Base-by-base conservation (phyloP, 2,329 filamentous ascomycete genomes). In the Fusarium compactum region DNA sequence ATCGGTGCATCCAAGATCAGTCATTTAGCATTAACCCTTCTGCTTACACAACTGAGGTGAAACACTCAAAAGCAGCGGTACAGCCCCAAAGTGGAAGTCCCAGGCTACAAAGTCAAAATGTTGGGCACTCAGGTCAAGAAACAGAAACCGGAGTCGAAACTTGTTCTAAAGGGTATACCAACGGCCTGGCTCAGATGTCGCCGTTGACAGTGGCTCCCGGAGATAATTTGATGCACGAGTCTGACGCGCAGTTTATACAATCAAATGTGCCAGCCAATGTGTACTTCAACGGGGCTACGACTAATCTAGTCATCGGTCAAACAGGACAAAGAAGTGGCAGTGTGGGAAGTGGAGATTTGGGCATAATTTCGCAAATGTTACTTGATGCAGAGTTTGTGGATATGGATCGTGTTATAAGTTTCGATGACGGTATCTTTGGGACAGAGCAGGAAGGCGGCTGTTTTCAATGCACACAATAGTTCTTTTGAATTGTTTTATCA, bases 371-470 rank as follows among this genome's bases (percentile, higher is more conserved):
- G 6, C 62, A 3, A 73, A 77, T 27, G 71, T 41, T 78, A 6
- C 73, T 78, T 57, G 72, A 78, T 18, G 74, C 78, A 22, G 56
- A 70, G 0, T 79, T 78, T 27, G 65, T 77, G 48, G 73, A 76
- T 6, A 62, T 79, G 67, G 78, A 80, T 6, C 66, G 78, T 2
- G 67, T 80, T 2, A 80, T 80, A 7, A 78, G 76, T 29, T 77
- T 78, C 16, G 76, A 79, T 24, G 78, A 80, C 41, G 73, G 75
- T 47, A 74, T 78, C 50, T 78, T 78, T 16, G 69, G 67, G 8
- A 50, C 57, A 14, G 38, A 20, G 11, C 44, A 54, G 6, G 51
- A 54, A 10, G 20, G 51, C 9, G 51, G 51, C 8, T 24, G 25
- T 32, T 54, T 54, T 30, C 41, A 16, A 40, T 11, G 14, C 7